These are phyloP conservation scores for Phlyctochytrium bullatum DNA, from an alignment of 192 early-diverging fungal genomes.

Conservation along the genomic window DNA sequence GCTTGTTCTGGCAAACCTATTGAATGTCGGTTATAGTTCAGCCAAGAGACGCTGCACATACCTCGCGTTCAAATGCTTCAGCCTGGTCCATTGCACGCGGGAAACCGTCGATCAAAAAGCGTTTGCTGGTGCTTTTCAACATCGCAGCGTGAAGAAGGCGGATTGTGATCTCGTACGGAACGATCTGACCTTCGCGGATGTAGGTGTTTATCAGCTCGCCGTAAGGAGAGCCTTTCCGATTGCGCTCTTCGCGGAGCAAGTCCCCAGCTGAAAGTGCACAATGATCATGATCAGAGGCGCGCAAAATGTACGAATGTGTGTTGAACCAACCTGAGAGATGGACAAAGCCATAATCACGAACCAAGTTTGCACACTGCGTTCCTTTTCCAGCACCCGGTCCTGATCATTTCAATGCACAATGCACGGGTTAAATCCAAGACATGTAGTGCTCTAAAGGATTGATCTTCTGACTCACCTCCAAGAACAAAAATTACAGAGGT, in stretches of 20 bases:
- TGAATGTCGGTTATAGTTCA: neutral
- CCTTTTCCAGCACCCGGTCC: constrained; percentile 80
- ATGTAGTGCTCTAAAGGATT: constrained; percentile 31
- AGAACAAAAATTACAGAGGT: constrained; percentile 87
- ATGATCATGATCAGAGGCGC: neutral
- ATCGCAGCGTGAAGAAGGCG: constrained; percentile 87
- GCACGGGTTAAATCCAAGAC: constrained; percentile 20
- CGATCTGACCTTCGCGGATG: constrained; percentile 93
- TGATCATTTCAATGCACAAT: constrained; percentile 1
- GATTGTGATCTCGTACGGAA: constrained; percentile 95
- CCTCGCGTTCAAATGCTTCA: constrained; percentile 85
- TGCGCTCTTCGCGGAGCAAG: constrained; percentile 87
- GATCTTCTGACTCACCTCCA: constrained; percentile 43
- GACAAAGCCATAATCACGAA: constrained; percentile 87
- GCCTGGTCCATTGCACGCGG: constrained; percentile 93
- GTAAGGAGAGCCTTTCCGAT: constrained; percentile 75
- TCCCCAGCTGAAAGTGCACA: constrained; percentile 72
- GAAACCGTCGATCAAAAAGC: constrained; percentile 98
- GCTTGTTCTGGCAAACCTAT: constrained; percentile 65
- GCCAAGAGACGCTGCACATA: constrained; percentile 35
- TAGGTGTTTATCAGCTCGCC: constrained; percentile 89
- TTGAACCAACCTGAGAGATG: constrained; percentile 75
- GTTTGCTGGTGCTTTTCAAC: constrained; percentile 56
- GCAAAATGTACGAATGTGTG: neutral
- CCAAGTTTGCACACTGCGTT: constrained; percentile 88